A percentile compares a stretch with the other conserved stretches of the same genome.
phyloP scores from a whole-genome alignment of 2,329 filamentous ascomycete genomes.

The Lachnellula arida region DNA sequence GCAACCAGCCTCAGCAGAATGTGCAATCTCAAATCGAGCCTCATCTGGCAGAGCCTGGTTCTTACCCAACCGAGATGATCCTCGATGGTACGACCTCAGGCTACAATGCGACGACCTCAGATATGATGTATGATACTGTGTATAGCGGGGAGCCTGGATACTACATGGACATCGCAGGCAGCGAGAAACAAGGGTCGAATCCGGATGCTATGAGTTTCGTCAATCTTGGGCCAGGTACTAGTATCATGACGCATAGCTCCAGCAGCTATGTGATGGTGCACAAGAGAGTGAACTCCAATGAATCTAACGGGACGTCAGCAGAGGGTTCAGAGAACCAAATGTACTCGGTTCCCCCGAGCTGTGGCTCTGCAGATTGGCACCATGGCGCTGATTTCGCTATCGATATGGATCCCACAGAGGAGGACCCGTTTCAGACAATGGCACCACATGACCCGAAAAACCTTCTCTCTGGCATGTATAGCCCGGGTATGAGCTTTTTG shows the following conservation, averaged over 20 bases:
- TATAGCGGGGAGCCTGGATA: neutral
- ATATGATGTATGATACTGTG: neutral
- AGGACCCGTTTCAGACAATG: constrained; percentile 3
- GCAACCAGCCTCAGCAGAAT: neutral
- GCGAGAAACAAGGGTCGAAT: constrained; percentile 3
- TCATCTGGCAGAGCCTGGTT: neutral
- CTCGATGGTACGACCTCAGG: neutral
- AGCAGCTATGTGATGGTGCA: constrained; percentile 11
- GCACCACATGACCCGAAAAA: constrained; percentile 5
- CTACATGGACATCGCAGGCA: neutral
- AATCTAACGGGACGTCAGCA: constrained; percentile 2
- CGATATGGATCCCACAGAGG: constrained; percentile 8
- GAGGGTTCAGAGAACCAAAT: constrained; percentile 5
- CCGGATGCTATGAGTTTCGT: constrained; percentile 2
- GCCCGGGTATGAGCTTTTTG: constrained; percentile 2
- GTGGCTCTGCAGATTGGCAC: constrained; percentile 9
- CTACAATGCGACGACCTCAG: neutral
- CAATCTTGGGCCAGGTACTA: constrained; percentile 1
- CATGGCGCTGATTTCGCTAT: constrained; percentile 4
- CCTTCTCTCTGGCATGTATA: constrained; percentile 7
- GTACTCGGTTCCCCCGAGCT: constrained; percentile 8
- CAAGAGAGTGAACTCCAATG: constrained; percentile 7
- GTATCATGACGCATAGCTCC: neutral
- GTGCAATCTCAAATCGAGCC: neutral
- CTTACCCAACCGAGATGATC: neutral